Evolutionary conservation across 1,139 yeast species (phyloP).

Genomic region (Yamadazyma taylorii): DNA sequence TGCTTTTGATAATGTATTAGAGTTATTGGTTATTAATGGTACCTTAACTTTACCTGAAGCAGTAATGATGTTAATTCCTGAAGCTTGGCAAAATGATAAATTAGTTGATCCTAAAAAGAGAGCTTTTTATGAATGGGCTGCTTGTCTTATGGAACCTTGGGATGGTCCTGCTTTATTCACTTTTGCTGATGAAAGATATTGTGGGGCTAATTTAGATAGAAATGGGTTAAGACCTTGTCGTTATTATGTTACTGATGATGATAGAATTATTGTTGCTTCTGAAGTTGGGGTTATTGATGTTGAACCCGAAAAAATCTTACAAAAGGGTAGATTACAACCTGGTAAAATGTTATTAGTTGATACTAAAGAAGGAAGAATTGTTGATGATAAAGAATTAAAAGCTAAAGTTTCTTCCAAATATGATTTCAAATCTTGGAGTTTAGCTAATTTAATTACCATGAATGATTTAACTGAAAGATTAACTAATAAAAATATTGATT

Average conservation of each 20-base stretch:
- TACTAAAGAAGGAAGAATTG: constrained; percentile 88
- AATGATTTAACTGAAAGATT: constrained; percentile 69
- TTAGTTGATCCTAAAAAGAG: constrained; percentile 86
- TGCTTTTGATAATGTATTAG: constrained; percentile 94
- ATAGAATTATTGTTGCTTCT: constrained; percentile 95
- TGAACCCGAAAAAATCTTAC: constrained; percentile 77
- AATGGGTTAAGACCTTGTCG: constrained; percentile 98
- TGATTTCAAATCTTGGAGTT: constrained; percentile 93
- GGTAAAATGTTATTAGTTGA: constrained; percentile 96
- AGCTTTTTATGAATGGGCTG: constrained; percentile 99
- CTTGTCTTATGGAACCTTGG: constrained; percentile 99
- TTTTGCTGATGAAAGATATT: constrained; percentile 95
- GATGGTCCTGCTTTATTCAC: constrained; percentile 98
- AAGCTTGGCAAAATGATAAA: constrained; percentile 93
- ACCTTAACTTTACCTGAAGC: constrained; percentile 94
- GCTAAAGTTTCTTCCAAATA: constrained; percentile 75
- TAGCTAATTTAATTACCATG: constrained; percentile 81
- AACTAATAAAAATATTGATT: constrained; percentile 44
- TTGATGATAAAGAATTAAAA: constrained; percentile 89
- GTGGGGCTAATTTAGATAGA: constrained; percentile 97
- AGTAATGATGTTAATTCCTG: constrained; percentile 95
- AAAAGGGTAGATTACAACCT: constrained; percentile 93
- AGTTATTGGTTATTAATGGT: constrained; percentile 87
- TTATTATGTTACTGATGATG: constrained; percentile 91
- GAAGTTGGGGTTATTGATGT: constrained; percentile 97